A percentile compares a stretch with the other conserved stretches of the same genome.
These are phyloP conservation scores for Choanephora cucurbitarum DNA, from an alignment of 371 early-diverging fungal genomes.

Conservation along the genomic window DNA sequence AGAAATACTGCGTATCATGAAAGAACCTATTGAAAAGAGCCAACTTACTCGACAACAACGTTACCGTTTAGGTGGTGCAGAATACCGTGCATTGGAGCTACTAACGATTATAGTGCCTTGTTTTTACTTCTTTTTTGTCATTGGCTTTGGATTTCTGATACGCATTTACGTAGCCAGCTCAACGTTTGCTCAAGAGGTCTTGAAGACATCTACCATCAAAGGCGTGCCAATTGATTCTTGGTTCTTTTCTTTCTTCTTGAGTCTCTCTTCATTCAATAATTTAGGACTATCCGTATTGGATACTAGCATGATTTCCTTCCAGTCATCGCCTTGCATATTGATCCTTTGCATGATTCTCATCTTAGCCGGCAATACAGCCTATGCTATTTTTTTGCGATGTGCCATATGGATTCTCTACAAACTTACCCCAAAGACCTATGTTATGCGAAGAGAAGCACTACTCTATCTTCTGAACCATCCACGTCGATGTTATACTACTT, in stretches of 20 bases:
- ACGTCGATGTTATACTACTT: slow-evolving; percentile 45
- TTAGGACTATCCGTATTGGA: slow-evolving; percentile 35
- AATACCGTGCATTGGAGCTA: slow-evolving; percentile 47
- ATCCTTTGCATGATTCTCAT: slow-evolving; percentile 30
- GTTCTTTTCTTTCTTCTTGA: slow-evolving; percentile 40
- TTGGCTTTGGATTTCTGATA: slow-evolving; percentile 31
- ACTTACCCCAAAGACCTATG: slow-evolving; percentile 32
- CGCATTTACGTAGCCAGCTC: slow-evolving; percentile 39
- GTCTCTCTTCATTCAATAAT: slow-evolving; percentile 41
- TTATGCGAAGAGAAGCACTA: slow-evolving; percentile 37
- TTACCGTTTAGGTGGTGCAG: slow-evolving; percentile 48
- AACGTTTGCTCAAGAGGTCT: slow-evolving; percentile 30
- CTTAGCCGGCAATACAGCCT: slow-evolving; percentile 47
- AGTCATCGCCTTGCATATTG: slow-evolving; percentile 30
- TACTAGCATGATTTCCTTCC: slow-evolving; percentile 44
- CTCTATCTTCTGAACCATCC: slow-evolving; percentile 45
- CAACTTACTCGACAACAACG: slow-evolving; percentile 47
- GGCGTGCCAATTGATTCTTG: slow-evolving; percentile 31
- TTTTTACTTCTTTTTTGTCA: slow-evolving; percentile 37
- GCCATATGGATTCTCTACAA: slow-evolving; percentile 39
- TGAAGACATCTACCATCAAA: slow-evolving; percentile 18
- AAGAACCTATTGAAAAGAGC: slow-evolving; percentile 45
- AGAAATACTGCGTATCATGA: slow-evolving; percentile 35
- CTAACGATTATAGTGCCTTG: slow-evolving; percentile 36
- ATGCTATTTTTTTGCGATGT: slow-evolving; percentile 36